Evolutionary conservation across 2,329 filamentous ascomycete genomes (phyloP), one percentile per base, ranked within the genome.

Genomic region (Sporothrix dimorphospora): DNA sequence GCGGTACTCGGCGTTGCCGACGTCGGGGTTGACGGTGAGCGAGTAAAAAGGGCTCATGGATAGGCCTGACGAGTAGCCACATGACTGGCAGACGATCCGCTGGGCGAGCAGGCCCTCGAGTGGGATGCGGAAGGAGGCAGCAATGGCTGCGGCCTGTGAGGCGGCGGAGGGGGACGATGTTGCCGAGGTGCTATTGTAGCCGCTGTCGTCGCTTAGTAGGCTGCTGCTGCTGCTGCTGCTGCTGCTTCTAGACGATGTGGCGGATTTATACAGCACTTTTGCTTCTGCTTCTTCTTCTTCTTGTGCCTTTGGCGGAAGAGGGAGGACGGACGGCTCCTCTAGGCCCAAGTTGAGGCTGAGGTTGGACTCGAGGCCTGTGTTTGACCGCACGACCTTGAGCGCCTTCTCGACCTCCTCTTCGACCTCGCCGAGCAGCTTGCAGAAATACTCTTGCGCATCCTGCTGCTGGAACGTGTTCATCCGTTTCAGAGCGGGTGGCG

Each of bases 381-480:
- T 77, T 21, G 81, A 77, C 49, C 77, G 74, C n/a, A 77, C 73
- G 1, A 75, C 72, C 70, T 78, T 79, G 3, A 80, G 82, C 61
- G 85, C 85, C 75, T 85, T 87, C 24, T 84, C 83, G 53, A 93
- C 85, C 78, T 97, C 93, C 77, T 91, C 91, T 77, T 98, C 93
- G 38, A 97, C 85, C 76, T 94, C 91, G 76, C 95, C 94, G 65
- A 98, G 81, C 16, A 99, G 86, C 78, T 95, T 97, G 19, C 94
- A 95, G 77, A 93, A 98, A 80, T 98, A 99, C 80, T 99, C 96
- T 79, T 98, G 96, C 5, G 96, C 96, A 81, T 99, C 96, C 81
- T 99, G 96, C 79, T 98, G 96, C 76, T 97, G 92, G 89, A 92
- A 97, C 40, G 93, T 97, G 80, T 91, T 95, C 91, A 98, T 97